Percentiles rank a stretch among this genome's conserved stretches.
Evolutionary conservation across 768 basidiomycete genomes (phyloP).

Genomic region (Boletus sp.): DNA sequence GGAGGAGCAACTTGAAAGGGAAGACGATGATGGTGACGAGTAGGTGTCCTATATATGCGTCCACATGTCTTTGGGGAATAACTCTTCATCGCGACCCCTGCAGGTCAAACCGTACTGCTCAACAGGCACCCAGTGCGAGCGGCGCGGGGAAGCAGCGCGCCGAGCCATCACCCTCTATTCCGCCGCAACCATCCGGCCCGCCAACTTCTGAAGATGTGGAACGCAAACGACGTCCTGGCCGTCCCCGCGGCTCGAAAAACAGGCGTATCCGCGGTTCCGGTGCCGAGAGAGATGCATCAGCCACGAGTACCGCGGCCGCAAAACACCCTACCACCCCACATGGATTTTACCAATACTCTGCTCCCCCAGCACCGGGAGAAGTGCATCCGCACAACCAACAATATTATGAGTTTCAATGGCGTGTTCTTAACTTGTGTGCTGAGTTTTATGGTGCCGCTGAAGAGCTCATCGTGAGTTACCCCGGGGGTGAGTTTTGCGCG

Average conservation of each 20-base stretch:
- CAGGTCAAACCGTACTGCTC: slow-evolving; percentile 25
- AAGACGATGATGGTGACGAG: slow-evolving; percentile 44
- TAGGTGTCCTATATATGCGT: slow-evolving; percentile 18
- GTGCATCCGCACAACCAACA: slow-evolving; percentile 68
- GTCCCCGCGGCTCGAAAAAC: slow-evolving; percentile 79
- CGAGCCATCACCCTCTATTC: slow-evolving; percentile 29
- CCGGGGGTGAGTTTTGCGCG: slow-evolving; percentile 5
- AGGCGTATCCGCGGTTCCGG: slow-evolving; percentile 45
- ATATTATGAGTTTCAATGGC: slow-evolving; percentile 87
- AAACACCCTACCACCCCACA: slow-evolving; percentile 35
- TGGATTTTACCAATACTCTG: slow-evolving; percentile 45
- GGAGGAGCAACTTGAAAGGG: slow-evolving; percentile 60
- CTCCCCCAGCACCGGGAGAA: slow-evolving; percentile 42
- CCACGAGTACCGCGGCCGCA: slow-evolving; percentile 14
- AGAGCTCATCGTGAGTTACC: slow-evolving; percentile 68
- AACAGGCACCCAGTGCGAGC: slow-evolving; percentile 13
- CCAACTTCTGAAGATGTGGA: slow-evolving; percentile 35
- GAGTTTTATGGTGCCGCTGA: slow-evolving; percentile 87
- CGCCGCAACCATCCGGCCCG: slow-evolving; percentile 20
- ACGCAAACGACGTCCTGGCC: slow-evolving; percentile 71
- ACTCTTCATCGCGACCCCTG: slow-evolving; percentile 6
- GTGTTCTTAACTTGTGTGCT: slow-evolving; percentile 75
- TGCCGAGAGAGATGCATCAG: slow-evolving; percentile 23
- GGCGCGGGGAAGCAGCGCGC: slow-evolving; percentile 20
- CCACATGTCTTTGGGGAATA: slow-evolving; percentile 1